Evolutionary conservation across 163 green algal genomes (phyloP).

Genomic region (Scenedesmus sp.): DNA sequence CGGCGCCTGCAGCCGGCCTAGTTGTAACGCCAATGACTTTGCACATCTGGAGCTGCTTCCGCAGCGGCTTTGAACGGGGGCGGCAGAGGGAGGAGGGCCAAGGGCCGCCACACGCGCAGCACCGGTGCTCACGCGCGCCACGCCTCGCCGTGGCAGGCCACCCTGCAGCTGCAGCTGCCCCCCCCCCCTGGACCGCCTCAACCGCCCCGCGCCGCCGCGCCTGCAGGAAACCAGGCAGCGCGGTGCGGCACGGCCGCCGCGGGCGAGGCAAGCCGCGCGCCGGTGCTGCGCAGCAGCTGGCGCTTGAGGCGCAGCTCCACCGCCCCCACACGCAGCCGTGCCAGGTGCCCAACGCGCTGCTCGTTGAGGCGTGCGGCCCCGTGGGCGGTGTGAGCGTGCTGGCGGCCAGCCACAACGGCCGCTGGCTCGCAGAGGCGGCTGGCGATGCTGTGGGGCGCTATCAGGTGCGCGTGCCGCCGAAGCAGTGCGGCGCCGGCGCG

Average conservation of each 20-base stretch:
- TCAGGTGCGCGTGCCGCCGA: neutral
- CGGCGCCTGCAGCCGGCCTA: no score
- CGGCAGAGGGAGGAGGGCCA: neutral
- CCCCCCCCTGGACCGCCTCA: neutral
- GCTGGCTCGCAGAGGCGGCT: slow-evolving; percentile 35
- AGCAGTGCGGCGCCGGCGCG: neutral
- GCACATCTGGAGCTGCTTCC: no score
- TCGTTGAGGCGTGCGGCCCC: neutral
- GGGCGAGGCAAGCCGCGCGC: neutral
- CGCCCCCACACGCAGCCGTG: neutral
- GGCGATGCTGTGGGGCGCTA: slow-evolving; percentile 3
- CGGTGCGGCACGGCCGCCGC: neutral
- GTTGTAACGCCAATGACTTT: no score
- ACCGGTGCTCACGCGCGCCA: neutral
- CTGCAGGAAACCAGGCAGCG: neutral
- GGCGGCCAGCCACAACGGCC: slow-evolving; percentile 6
- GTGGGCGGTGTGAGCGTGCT: slow-evolving; percentile 25
- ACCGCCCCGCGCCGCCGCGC: neutral
- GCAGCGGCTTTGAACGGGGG: slow-evolving; percentile 44
- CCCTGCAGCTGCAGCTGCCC: neutral
- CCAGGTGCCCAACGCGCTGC: slow-evolving; percentile 35
- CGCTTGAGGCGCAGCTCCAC: slow-evolving; percentile 15
- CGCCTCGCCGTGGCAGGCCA: neutral
- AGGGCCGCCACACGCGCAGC: neutral
- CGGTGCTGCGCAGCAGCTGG: slow-evolving; percentile 15